Evolutionary conservation across 2,329 filamentous ascomycete species (phyloP).

Genomic region (Botrytis fabae): DNA sequence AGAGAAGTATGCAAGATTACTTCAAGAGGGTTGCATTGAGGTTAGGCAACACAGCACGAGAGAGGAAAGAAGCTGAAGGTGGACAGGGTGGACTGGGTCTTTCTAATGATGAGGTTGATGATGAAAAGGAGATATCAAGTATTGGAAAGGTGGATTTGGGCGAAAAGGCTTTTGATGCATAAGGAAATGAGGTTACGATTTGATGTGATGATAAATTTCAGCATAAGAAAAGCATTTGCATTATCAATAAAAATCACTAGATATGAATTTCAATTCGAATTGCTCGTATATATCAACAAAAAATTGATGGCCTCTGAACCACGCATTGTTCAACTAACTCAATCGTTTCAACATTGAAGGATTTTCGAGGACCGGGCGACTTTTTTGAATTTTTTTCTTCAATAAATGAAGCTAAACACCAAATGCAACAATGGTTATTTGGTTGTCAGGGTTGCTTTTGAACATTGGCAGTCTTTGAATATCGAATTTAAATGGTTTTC

Average conservation of each 20-base stretch:
- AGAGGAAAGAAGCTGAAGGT: conserved; percentile 88
- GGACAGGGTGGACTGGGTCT: conserved; percentile 83
- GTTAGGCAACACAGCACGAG: conserved; percentile 81
- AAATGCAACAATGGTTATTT: not conserved
- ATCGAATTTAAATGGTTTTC: not conserved
- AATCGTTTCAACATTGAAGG: not conserved
- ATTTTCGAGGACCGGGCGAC: not conserved
- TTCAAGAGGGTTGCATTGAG: conserved; percentile 90
- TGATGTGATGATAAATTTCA: conserved; percentile 2
- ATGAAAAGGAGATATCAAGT: conserved; percentile 94
- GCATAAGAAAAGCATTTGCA: conserved; percentile 2
- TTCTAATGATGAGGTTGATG: conserved; percentile 87
- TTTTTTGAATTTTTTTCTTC: not conserved
- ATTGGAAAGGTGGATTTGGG: conserved; percentile 86
- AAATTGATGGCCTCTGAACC: not conserved
- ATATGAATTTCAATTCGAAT: not conserved
- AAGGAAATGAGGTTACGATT: conserved; percentile 20
- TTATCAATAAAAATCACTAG: not conserved
- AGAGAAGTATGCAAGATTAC: conserved; percentile 93
- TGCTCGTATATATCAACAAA: not conserved
- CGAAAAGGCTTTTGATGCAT: conserved; percentile 48
- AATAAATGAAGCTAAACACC: not conserved
- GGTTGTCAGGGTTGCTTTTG: not conserved
- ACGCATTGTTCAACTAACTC: not conserved
- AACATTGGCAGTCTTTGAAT: not conserved